Conservation (phyloP, 805 yeast genomes). For the Myxozyma udenii region DNA sequence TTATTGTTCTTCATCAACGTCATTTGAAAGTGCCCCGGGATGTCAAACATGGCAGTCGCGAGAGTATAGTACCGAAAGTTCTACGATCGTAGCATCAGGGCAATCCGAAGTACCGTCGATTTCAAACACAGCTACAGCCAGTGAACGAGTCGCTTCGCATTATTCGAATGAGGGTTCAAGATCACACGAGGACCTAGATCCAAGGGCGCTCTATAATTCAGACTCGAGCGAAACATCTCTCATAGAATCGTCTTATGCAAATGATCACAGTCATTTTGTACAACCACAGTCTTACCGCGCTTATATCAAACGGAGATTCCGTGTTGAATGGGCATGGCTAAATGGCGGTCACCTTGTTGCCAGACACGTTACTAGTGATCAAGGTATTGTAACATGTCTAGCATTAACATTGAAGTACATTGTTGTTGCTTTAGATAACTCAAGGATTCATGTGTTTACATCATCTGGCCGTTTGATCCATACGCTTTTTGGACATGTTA, state of each 20-base stretch:
- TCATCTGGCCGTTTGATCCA: conserved; percentile 51
- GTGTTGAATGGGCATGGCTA: conserved; percentile 43
- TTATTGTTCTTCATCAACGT: no score
- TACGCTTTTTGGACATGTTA: conserved; percentile 94
- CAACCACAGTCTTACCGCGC: conserved; percentile 40
- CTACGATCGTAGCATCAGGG: no score
- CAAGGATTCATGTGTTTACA: conserved; percentile 44
- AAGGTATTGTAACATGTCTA: conserved; percentile 43
- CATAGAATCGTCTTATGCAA: conserved; percentile 38
- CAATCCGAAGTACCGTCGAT: no score
- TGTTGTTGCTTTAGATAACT: conserved; percentile 45
- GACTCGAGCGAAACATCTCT: conserved; percentile 7
- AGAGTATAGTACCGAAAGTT: no score
- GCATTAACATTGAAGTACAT: conserved; percentile 40
- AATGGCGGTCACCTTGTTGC: conserved; percentile 44
- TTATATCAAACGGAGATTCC: conserved; percentile 43
- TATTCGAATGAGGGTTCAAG: no score
- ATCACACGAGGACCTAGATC: no score
- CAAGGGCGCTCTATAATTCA: no score
- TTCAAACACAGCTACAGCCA: no score
- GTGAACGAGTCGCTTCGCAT: no score
- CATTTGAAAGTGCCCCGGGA: no score
- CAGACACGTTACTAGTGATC: conserved; percentile 38
- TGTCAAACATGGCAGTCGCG: no score
- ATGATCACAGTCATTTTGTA: conserved; percentile 35